Conservation (phyloP, 805 yeast species). For the Limtongia smithiae region DNA sequence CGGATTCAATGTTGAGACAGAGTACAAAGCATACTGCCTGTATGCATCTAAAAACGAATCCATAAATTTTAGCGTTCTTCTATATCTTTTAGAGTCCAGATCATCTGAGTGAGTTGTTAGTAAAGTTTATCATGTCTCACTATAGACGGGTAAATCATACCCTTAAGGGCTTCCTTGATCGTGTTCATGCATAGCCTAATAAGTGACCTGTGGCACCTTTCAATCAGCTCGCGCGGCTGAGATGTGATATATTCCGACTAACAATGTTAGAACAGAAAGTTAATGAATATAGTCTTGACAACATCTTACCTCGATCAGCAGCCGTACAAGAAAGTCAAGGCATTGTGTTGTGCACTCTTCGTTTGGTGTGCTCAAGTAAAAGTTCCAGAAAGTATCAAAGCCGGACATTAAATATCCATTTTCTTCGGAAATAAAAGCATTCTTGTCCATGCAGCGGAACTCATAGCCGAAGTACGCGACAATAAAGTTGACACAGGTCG, state of each 20-base stretch:
- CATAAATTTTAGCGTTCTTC: conserved; percentile 10
- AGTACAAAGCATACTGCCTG: background rate
- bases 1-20: background rate
- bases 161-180: conserved; percentile 5
- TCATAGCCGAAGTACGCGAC: conserved; percentile 4
- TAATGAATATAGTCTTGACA: background rate
- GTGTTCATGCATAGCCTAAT: conserved; percentile 7
- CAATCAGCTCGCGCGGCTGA: conserved; percentile 2
- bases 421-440: background rate
- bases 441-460: background rate
- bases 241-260: conserved; percentile 10
- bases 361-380: conserved; percentile 7
- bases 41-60: conserved; percentile 6
- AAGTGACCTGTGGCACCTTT: conserved; percentile 7
- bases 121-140: too few species aligned
- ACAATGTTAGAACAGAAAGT: background rate
- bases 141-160: background rate
- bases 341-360: conserved; percentile 1
- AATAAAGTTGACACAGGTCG: conserved; percentile 12
- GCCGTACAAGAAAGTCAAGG: conserved; percentile 1
- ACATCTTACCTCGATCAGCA: conserved; percentile 5
- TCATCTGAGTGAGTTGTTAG: too few species aligned
- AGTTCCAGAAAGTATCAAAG: conserved; percentile 17
- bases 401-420: conserved; percentile 6
- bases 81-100: too few species aligned